These are phyloP conservation scores for Xylaria multiplex DNA, from an alignment of 2,329 filamentous ascomycete genomes.

Conservation along the genomic window DNA sequence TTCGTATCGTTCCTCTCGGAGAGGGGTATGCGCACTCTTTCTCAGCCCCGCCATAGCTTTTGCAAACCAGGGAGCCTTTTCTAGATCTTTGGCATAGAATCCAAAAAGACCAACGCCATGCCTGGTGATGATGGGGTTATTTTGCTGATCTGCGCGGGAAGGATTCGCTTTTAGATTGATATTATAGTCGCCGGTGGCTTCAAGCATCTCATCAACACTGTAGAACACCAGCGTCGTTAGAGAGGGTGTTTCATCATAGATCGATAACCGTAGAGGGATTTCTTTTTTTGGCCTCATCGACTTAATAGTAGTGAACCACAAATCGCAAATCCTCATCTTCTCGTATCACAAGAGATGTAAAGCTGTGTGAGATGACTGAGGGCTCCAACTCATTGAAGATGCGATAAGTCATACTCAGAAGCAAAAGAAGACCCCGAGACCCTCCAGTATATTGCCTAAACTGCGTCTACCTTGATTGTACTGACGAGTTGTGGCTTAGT, in stretches of 20 bases:
- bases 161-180: constrained; percentile 36
- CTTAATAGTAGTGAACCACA: constrained; percentile 36
- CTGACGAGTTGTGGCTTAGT: no score
- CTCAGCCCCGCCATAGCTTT: constrained; percentile 32
- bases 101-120: background rate
- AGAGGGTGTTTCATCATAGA: no score
- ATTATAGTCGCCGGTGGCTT: constrained; percentile 38
- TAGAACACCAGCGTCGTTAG: no score
- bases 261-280: no score
- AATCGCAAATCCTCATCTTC: constrained; percentile 38
- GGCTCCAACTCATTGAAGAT: constrained; percentile 41
- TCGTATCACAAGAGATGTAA: constrained; percentile 17
- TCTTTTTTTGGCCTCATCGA: no score
- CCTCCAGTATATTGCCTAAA: no score
- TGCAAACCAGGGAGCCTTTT: constrained; percentile 27
- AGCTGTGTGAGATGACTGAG: constrained; percentile 39
- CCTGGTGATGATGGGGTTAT: no score
- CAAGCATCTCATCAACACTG: constrained; percentile 43
- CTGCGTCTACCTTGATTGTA: no score
- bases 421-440: no score
- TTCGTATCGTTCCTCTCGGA: no score
- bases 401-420: constrained; percentile 32
- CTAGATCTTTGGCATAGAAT: constrained; percentile 19
- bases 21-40: no score
- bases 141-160: background rate